Base-by-base conservation (phyloP, 345 rosid species). In the Cochlearia excelsa region DNA sequence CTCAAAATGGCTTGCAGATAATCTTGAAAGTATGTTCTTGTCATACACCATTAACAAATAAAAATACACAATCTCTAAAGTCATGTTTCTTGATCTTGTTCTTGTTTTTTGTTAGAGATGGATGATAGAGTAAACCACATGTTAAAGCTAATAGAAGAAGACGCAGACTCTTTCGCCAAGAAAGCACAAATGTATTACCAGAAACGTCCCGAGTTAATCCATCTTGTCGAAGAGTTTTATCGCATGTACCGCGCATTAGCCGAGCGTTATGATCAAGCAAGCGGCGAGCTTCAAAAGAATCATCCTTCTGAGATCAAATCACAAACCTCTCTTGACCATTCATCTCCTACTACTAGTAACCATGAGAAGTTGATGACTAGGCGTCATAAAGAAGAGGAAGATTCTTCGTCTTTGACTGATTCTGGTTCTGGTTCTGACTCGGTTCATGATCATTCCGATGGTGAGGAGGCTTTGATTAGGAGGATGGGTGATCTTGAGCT, bases 141-240 rank as follows among this genome's bases (percentile, higher is more conserved):
- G 92, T 44, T 87, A 68, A 87, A 84, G 58, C 81, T 89, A 53
- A 81, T 89, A 16, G 95, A 89, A 72, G 91, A 85, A 70, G 97
- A 93, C 48, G 99, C 77, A 42, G 99, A 85, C 63, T 85, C 95
- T 3, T 85, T 89, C 69, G 95, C 91, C 0, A 87, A 86, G 74
- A 89, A 88, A 77, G 99, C 89, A 38, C 95, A 84, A 64, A 82
- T 85, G 88, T 87, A 87, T 76, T 84, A 87, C 60, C 78, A 82
- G 61, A 93, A 79, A 58, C 84, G 94, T 57, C 99, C 99, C 0
- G 87, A 93, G 63, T 72, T 87, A 46, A 72, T 85, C 51, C 66
- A 83, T 37, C 79, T 78, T 51, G 90, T 89, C 0, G 97, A 87
- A 65, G 95, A 85, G 30, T 89, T 89, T 63, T 87, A 87, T 69